phyloP scores from a whole-genome alignment of 2,329 filamentous ascomycete species.

The Mollisia scopiformis region DNA sequence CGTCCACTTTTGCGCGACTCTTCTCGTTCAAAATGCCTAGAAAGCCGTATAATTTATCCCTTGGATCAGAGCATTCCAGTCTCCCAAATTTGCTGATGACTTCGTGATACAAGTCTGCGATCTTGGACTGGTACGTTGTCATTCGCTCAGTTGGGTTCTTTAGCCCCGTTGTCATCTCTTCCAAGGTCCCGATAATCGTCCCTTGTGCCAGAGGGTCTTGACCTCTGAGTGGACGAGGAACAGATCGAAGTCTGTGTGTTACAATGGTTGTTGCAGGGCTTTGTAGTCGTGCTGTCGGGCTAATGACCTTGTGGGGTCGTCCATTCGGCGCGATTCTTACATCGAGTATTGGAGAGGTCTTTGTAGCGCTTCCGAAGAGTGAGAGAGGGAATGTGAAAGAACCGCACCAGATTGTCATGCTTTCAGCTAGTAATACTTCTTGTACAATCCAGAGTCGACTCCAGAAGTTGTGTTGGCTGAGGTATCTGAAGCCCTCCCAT shows the following conservation, averaged over 20 bases:
- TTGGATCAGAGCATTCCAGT: constrained; percentile 24
- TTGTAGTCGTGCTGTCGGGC: background rate
- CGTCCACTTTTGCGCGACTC: constrained; percentile 3
- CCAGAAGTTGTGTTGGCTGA: background rate
- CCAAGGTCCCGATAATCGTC: background rate
- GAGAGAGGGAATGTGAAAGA: background rate
- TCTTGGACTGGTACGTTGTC: background rate
- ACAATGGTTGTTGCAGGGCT: background rate
- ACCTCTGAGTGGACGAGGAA: background rate
- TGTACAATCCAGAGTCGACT: background rate
- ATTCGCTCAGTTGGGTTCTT: background rate
- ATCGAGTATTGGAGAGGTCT: background rate
- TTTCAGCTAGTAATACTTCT: background rate
- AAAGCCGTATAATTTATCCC: constrained; percentile 30
- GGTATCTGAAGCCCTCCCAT: background rate
- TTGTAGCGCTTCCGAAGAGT: background rate
- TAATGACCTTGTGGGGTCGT: background rate
- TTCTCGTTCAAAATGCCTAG: constrained; percentile 14
- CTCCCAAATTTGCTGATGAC: constrained; percentile 6
- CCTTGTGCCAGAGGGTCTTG: constrained; percentile 3
- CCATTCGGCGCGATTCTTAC: background rate
- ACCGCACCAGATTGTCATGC: background rate
- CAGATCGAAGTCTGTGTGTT: background rate
- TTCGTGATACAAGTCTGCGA: background rate
- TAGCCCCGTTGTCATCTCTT: background rate